phyloP scores from a whole-genome alignment of 139 green algal species.

The Zygnema cylindricum region DNA sequence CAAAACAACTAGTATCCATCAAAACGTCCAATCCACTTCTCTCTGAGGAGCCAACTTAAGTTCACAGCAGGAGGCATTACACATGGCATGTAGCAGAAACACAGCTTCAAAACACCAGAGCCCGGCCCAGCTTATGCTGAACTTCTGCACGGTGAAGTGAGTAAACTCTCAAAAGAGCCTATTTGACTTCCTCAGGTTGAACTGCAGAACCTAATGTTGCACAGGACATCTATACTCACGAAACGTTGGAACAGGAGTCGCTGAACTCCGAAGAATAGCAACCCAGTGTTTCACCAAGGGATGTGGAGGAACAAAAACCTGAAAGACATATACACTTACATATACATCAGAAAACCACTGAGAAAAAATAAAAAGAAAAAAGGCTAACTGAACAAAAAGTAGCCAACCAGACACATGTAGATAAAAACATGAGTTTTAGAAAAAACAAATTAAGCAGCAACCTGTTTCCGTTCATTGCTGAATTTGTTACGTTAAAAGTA shows the following conservation, averaged over 20 bases:
- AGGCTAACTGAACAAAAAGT: not conserved
- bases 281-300: conserved; percentile 97
- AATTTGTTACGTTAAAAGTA: no score
- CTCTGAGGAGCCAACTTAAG: not conserved
- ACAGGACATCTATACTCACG: conserved; percentile 66
- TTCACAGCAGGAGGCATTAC: not conserved
- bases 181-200: no score
- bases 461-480: not conserved
- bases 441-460: not conserved
- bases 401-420: not conserved
- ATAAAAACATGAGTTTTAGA: not conserved
- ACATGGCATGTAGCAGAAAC: not conserved
- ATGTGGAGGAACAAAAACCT: conserved; percentile 94
- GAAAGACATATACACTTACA: conserved; percentile 47
- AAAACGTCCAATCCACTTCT: not conserved
- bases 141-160: no score
- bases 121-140: no score
- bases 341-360: not conserved
- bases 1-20: no score
- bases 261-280: conserved; percentile 84
- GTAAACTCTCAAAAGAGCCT: no score
- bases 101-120: no score
- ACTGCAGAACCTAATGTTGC: no score
- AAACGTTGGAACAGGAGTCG: conserved; percentile 85
- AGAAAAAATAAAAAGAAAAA: not conserved